Percentiles rank a stretch among this genome's conserved stretches.
Evolutionary conservation across 164 flowering plant species (phyloP).

Genomic region (Berberis vulgaris): DNA sequence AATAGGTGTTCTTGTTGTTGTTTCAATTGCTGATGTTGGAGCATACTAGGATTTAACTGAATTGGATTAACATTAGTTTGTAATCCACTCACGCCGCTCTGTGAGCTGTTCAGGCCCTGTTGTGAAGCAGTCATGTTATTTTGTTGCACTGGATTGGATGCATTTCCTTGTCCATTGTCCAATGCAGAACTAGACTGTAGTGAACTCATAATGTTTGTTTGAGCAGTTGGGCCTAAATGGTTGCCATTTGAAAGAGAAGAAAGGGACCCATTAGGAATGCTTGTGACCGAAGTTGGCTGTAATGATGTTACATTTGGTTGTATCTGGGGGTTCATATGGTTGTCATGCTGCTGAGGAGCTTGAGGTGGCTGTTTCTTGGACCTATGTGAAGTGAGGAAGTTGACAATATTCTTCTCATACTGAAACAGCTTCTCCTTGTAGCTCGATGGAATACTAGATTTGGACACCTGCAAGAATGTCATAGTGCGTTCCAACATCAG

Average conservation of each 20-base stretch:
- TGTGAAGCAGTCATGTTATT: slow-evolving; percentile 43
- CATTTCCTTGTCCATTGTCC: slow-evolving; percentile 67
- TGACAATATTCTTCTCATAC: slow-evolving; percentile 62
- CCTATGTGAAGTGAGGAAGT: slow-evolving; percentile 35
- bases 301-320: slow-evolving; percentile 44
- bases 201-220: slow-evolving; percentile 43
- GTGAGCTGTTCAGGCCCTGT: slow-evolving; percentile 38
- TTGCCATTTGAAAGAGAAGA: slow-evolving; percentile 27
- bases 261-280: slow-evolving; percentile 40
- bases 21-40: slow-evolving; percentile 53
- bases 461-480: slow-evolving; percentile 39
- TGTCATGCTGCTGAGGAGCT: slow-evolving; percentile 61
- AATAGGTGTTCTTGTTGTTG: slow-evolving; percentile 51
- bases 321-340: slow-evolving; percentile 57
- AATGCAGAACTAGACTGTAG: slow-evolving; percentile 46
- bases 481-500: slow-evolving; percentile 49
- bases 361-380: slow-evolving; percentile 49
- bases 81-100: slow-evolving; percentile 36
- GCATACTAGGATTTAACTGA: slow-evolving; percentile 42
- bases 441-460: slow-evolving; percentile 26
- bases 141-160: slow-evolving; percentile 48
- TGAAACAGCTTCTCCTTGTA: slow-evolving; percentile 50
- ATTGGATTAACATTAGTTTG: slow-evolving; percentile 47
- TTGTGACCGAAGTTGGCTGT: slow-evolving; percentile 38
- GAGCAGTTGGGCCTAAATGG: slow-evolving; percentile 30